phyloP scores from a whole-genome alignment of 1,284 basidiomycete species.

The Coniferiporia weirii region DNA sequence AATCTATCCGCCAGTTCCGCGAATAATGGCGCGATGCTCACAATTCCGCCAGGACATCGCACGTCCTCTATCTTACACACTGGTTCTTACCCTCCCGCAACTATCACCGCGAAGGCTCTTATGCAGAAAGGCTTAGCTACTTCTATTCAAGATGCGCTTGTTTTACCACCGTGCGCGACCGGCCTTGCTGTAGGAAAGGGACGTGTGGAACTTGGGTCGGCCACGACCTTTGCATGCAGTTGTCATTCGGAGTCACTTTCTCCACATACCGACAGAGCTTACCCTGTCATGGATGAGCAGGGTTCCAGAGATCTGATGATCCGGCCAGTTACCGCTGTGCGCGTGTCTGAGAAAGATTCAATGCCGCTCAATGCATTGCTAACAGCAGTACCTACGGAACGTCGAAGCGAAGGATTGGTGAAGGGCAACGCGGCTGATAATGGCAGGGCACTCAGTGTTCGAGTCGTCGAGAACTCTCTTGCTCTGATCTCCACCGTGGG shows the following conservation, averaged over 20 bases:
- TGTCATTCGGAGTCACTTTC: neutral
- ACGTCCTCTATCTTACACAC: neutral
- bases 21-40: neutral
- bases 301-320: constrained; percentile 13
- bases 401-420: neutral
- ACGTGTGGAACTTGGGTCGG: neutral
- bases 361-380: neutral
- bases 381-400: neutral
- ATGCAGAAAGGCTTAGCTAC: neutral
- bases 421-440: neutral
- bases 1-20: neutral
- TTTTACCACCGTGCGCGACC: neutral
- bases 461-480: constrained; percentile 10
- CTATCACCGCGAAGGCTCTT: constrained; percentile 2
- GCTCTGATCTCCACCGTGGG: constrained; percentile 4
- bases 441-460: constrained; percentile 8
- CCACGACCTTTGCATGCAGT: neutral
- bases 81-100: neutral
- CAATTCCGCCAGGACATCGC: neutral
- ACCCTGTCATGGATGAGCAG: constrained; percentile 6
- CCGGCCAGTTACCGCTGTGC: constrained; percentile 3
- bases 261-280: constrained; percentile 9
- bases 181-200: neutral
- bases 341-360: neutral
- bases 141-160: neutral